These are phyloP conservation scores for Elsinoe fawcettii DNA, from an alignment of 2,329 filamentous ascomycete species.

Conservation along the genomic window DNA sequence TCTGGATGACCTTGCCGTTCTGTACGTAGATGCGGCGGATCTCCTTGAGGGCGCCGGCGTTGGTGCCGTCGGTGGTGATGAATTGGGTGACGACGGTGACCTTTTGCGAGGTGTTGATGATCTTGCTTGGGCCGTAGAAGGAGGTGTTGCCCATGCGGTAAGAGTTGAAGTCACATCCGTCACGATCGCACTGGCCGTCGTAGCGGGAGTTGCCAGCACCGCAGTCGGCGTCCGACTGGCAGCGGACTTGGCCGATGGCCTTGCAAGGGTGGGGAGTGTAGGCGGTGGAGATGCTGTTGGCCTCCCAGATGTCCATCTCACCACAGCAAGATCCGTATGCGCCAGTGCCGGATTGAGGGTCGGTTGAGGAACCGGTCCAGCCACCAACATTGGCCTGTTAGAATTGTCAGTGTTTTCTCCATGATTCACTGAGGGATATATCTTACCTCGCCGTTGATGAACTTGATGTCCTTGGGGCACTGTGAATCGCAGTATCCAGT, in stretches of 20 bases:
- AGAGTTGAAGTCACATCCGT: slow-evolving; percentile 58
- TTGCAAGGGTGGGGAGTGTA: slow-evolving; percentile 60
- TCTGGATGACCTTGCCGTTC: slow-evolving; percentile 51
- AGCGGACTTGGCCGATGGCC: slow-evolving; percentile 46
- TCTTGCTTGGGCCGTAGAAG: slow-evolving; percentile 53
- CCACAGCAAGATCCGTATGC: slow-evolving; percentile 55
- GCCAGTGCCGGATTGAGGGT: slow-evolving; percentile 25
- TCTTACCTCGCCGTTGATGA: slow-evolving; percentile 22
- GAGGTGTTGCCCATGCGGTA: slow-evolving; percentile 57
- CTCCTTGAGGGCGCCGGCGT: slow-evolving; percentile 48
- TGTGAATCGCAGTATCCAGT: slow-evolving; percentile 51
- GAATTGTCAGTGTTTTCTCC: slow-evolving; percentile 7
- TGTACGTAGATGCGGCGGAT: slow-evolving; percentile 61
- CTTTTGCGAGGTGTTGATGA: slow-evolving; percentile 51
- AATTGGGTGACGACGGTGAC: slow-evolving; percentile 64
- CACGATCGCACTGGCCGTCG: slow-evolving; percentile 53
- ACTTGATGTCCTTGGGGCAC: slow-evolving; percentile 32
- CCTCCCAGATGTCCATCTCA: slow-evolving; percentile 66
- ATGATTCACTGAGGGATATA: background rate
- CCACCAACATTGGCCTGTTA: slow-evolving; percentile 19
- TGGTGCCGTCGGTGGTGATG: slow-evolving; percentile 43
- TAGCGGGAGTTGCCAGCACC: slow-evolving; percentile 50
- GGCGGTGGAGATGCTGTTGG: slow-evolving; percentile 57
- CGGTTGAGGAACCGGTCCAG: slow-evolving; percentile 23
- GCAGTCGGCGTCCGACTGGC: slow-evolving; percentile 42